Base-by-base conservation (phyloP, 2,329 filamentous ascomycete genomes). In the Alternaria sp. region DNA sequence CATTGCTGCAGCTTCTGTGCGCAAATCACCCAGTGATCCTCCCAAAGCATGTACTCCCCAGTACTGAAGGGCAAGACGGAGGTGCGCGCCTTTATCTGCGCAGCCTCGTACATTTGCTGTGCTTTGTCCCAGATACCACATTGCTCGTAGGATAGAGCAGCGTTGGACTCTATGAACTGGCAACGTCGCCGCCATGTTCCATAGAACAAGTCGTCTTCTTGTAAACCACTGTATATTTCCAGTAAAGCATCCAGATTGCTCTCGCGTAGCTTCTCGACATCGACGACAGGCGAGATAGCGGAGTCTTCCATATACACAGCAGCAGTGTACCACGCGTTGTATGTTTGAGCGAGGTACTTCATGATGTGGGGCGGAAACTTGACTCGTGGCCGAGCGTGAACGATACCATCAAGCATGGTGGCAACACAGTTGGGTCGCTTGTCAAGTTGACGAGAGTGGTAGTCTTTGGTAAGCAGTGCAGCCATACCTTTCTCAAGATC, bases 91-190 rank as follows among this genome's bases (percentile, higher is more conserved):
- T 98, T 99, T 78, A 99, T 93, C 79, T 99, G 96, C 0, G 96
- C 95, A 57, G 90, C 90, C 79, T 99, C 95, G 78, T 98, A 99
- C 82, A 97, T 90, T 74, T 92, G 92, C 81, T 99, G 96, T 1
- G 96, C 94, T 80, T 98, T 98, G 73, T 99, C 95, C 96, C 95
- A 99, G 87, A 98, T 97, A 49, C 95, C 95, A 71, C 97, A 97
- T 77, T 99, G 96, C 81, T 99, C 96, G 71, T 97, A 99, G 0
- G 95, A 99, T 8, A 99, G 84, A 2, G 94, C 95, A 14, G 95
- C 93, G 75, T 99, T 99, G 9, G 94, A 98, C 82, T 99, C 96
- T 6, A 99, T 91, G 74, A 97, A 99, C 68, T 97, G 93, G 77
- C 94, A 97, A 46, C 95, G 90, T 58, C 95, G 89, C 60, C 95